A percentile compares a stretch with the other conserved stretches of the same genome.
These are phyloP conservation scores for Papilionanthe hybrid DNA, from an alignment of 116 monocot species.

Conservation along the genomic window DNA sequence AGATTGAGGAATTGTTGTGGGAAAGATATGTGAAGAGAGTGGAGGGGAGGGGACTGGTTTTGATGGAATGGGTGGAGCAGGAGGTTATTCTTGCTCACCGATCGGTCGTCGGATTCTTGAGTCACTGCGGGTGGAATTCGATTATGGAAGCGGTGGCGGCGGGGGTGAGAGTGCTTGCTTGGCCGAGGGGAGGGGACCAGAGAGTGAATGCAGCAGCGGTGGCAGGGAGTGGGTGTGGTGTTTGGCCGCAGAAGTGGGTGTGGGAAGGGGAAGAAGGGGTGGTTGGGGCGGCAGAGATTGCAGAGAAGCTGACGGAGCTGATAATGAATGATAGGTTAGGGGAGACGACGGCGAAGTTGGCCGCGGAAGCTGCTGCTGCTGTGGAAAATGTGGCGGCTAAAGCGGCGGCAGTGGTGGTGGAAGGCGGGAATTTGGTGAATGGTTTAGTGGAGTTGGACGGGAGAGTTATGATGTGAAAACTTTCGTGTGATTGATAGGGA, in stretches of 20 bases:
- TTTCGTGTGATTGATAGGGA: too few species aligned
- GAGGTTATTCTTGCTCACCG: slow-evolving; percentile 17
- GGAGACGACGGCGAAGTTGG: too few species aligned
- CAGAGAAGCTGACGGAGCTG: too few species aligned
- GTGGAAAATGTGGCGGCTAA: too few species aligned
- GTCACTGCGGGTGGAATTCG: slow-evolving; percentile 72
- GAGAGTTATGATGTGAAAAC: too few species aligned
- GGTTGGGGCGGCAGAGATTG: too few species aligned
- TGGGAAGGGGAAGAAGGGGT: slow-evolving; percentile 18
- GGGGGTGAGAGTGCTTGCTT: slow-evolving; percentile 39
- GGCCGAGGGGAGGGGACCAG: slow-evolving; percentile 44
- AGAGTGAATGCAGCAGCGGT: slow-evolving; percentile 34
- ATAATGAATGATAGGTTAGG: too few species aligned
- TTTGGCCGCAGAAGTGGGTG: slow-evolving; percentile 28
- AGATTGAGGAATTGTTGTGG: slow-evolving; percentile 18
- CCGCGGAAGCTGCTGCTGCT: too few species aligned
- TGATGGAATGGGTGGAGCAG: slow-evolving; percentile 41
- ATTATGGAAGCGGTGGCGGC: slow-evolving; percentile 27
- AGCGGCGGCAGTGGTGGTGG: too few species aligned
- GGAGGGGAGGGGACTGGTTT: slow-evolving; percentile 20
- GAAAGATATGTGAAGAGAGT: slow-evolving; percentile 24
- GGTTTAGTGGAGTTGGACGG: too few species aligned
- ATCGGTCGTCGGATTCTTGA: slow-evolving; percentile 30
- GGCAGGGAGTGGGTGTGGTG: slow-evolving; percentile 21
- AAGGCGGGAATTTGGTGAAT: too few species aligned